Percentiles rank a stretch among this genome's conserved stretches.
These are phyloP conservation scores for Lachancea mirantina DNA, from an alignment of 805 yeast genomes.

Conservation along the genomic window DNA sequence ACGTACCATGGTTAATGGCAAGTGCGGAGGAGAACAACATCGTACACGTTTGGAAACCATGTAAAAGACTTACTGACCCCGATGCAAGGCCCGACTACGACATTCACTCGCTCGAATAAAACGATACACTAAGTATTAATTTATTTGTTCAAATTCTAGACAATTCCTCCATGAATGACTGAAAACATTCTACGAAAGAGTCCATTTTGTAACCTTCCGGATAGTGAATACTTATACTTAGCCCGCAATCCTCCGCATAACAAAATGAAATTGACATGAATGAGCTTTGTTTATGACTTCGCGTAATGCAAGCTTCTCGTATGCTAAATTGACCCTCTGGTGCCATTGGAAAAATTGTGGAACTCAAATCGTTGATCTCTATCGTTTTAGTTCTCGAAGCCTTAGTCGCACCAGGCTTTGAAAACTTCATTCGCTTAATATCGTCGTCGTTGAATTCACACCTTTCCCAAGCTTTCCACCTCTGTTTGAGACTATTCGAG, in stretches of 20 bases:
- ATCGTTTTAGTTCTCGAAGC: slow-evolving; percentile 9
- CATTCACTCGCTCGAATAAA: slow-evolving; percentile 14
- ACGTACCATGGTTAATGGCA: slow-evolving; percentile 68
- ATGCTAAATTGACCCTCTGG: slow-evolving; percentile 7
- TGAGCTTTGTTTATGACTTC: slow-evolving; percentile 17
- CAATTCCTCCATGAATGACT: slow-evolving; percentile 21
- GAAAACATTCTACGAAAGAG: slow-evolving; percentile 24
- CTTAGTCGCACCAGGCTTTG: slow-evolving; percentile 8
- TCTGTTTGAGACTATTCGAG: slow-evolving; percentile 11
- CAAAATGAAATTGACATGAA: slow-evolving; percentile 25
- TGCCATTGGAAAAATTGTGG: slow-evolving; percentile 7
- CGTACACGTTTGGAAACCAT: slow-evolving; percentile 40
- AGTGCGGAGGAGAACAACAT: slow-evolving; percentile 43
- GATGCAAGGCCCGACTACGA: slow-evolving; percentile 8
- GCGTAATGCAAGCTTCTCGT: slow-evolving; percentile 20
- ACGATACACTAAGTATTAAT: slow-evolving; percentile 1
- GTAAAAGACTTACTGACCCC: slow-evolving; percentile 29
- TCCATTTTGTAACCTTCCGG: slow-evolving; percentile 25
- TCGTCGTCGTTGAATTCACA: slow-evolving; percentile 25
- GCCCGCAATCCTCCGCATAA: slow-evolving; percentile 16
- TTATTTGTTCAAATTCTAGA: slow-evolving; percentile 1
- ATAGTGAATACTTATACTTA: slow-evolving; percentile 25
- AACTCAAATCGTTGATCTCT: slow-evolving; percentile 24
- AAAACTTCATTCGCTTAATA: slow-evolving; percentile 24
- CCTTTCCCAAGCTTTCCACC: slow-evolving; percentile 18